Evolutionary conservation across 2,329 filamentous ascomycete species (phyloP), one percentile per base, ranked within the genome.

Genomic region (Dryadomyces quercus-mongolicae): DNA sequence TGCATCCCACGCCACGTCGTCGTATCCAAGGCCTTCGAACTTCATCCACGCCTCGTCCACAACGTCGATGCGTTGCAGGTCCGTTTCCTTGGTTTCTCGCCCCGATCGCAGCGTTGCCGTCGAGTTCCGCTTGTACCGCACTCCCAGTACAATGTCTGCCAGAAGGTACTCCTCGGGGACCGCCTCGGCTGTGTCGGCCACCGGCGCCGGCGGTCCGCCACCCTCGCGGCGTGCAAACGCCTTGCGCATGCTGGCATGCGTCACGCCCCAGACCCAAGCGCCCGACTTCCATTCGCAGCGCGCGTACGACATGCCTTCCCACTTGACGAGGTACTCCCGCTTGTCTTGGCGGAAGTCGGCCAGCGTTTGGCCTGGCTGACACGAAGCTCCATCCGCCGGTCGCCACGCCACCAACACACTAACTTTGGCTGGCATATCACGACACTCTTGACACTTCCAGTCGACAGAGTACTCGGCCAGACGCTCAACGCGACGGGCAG

Each of bases 241-340:
- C 10, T 75, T 80, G 16, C 89, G 82, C 82, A 87, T 94, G 0
- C 66, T 55, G 3, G 69, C 62, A 13, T 77, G 70, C 16, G 80
- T 78, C 10, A 85, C 75, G 6, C 90, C 89, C 74, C 81, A 92
- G 1, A 95, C 78, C 93, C 93, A 98, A 16, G 85, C 77, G 13
- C 92, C 93, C 10, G 89, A 82, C 76, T 89, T 86, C 93, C 94
- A 98, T 7, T 74, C 76, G 53, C 87, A 88, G 59, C 88, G 84
- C 58, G 84, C 85, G 63, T 96, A 94, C 0, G 92, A 95, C 54
- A 80, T 76, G 0, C 75, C 74, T 47, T 86, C 82, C 88, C 91
- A 97, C 65, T 93, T 95, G 61, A 98, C 71, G 2, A 98, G 77
- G 63, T 97, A 98, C 61, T 96, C 89, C 60, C 91, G 91, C n/a